phyloP scores from a whole-genome alignment of 805 yeast genomes.

The Metschnikowia bowlesiae region DNA sequence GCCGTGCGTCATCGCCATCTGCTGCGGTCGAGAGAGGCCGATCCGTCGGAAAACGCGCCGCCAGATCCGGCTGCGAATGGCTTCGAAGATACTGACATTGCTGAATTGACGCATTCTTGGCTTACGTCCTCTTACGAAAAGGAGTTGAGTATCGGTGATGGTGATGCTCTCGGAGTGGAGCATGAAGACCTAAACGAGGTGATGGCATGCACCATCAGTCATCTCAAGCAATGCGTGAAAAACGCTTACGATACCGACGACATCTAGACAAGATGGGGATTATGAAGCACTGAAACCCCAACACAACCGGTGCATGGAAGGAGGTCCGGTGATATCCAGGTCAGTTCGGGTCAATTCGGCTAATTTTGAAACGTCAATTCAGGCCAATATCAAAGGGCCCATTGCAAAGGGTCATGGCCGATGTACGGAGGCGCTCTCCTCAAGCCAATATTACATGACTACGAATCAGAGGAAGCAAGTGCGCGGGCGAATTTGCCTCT shows the following conservation, averaged over 20 bases:
- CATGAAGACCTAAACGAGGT: conserved; percentile 17
- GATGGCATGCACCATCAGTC: conserved; percentile 21
- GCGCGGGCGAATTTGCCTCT: too few species aligned
- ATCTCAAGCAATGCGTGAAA: conserved; percentile 28
- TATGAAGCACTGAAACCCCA: too few species aligned
- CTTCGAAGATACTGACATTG: conserved; percentile 6
- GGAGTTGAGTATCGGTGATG: conserved; percentile 6
- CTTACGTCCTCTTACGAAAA: conserved; percentile 13
- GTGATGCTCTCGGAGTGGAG: conserved; percentile 11
- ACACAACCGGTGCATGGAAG: too few species aligned
- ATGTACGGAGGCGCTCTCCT: too few species aligned
- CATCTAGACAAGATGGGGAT: not conserved
- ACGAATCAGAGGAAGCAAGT: too few species aligned
- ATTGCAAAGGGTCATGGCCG: too few species aligned
- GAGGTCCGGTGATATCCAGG: too few species aligned
- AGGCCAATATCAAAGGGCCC: too few species aligned
- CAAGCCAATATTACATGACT: too few species aligned
- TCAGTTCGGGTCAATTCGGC: too few species aligned
- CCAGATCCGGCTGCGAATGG: not conserved
- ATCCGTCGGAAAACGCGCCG: not conserved
- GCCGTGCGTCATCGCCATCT: conserved; percentile 7
- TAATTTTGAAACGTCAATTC: too few species aligned
- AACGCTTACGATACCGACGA: conserved; percentile 10
- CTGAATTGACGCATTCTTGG: conserved; percentile 11
- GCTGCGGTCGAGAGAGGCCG: not conserved